phyloP scores from a whole-genome alignment of 345 rosid species.

The Turritis glabra region DNA sequence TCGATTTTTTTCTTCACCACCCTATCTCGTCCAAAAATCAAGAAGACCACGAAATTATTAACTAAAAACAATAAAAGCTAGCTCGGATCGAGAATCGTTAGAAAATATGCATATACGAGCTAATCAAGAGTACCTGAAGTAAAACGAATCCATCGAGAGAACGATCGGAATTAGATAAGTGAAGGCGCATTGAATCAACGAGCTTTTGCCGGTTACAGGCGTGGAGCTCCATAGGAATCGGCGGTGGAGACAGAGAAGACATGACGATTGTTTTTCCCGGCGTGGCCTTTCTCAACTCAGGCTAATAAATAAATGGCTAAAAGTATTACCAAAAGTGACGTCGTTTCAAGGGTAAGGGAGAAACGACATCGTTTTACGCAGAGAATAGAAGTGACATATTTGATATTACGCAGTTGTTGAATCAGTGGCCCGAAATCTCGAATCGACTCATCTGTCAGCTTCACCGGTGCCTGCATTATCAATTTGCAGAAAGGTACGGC shows the following conservation, averaged over 20 bases:
- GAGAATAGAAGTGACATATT: not conserved
- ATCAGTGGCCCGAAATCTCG: constrained; percentile 31
- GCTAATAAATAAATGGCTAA: no score
- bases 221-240: constrained; percentile 73
- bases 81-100: not conserved
- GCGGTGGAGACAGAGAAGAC: constrained; percentile 65
- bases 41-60: not conserved
- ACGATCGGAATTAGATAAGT: constrained; percentile 50
- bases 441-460: constrained; percentile 28
- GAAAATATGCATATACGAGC: not conserved
- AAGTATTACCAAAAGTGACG: not conserved
- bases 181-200: constrained; percentile 50
- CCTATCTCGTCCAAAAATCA: constrained; percentile 41
- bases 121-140: constrained; percentile 54
- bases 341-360: not conserved
- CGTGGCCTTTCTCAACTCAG: no score
- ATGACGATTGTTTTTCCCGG: constrained; percentile 11
- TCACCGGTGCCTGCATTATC: constrained; percentile 29
- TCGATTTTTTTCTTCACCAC: constrained; percentile 82
- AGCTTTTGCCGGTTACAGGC: constrained; percentile 66
- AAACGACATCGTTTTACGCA: not conserved
- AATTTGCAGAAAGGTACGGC: not conserved
- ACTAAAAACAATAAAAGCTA: not conserved
- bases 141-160: constrained; percentile 71
- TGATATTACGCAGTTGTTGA: constrained; percentile 21